phyloP scores from a whole-genome alignment of 352 stramenopile species.

The Phytophthora aleatoria region DNA sequence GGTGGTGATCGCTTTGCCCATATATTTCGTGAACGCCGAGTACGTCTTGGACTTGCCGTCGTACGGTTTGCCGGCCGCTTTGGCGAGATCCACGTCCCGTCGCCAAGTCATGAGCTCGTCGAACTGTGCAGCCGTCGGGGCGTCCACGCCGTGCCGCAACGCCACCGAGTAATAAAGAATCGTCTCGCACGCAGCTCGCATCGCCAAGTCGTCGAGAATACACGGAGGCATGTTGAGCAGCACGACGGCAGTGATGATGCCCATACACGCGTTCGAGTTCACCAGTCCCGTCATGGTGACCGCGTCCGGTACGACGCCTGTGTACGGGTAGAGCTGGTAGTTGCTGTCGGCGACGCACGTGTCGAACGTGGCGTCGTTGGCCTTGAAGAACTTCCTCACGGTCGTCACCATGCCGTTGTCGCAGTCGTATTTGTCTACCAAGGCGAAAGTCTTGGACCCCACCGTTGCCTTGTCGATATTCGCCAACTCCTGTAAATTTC shows the following conservation, averaged over 20 bases:
- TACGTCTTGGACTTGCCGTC: conserved; percentile 56
- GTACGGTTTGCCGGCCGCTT: conserved; percentile 48
- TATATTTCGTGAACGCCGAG: conserved; percentile 49
- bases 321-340: conserved; percentile 72
- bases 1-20: conserved; percentile 36
- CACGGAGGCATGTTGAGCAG: conserved; percentile 55
- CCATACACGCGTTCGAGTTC: conserved; percentile 51
- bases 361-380: conserved; percentile 56
- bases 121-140: conserved; percentile 47
- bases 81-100: conserved; percentile 53
- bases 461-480: conserved; percentile 38
- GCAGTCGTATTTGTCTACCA: conserved; percentile 54
- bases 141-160: conserved; percentile 28
- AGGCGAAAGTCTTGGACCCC: conserved; percentile 50
- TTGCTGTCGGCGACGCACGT: conserved; percentile 48
- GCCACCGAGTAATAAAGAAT: conserved; percentile 66
- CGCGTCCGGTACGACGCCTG: conserved; percentile 47
- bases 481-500: conserved; percentile 21
- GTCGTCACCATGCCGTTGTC: conserved; percentile 38
- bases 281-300: conserved; percentile 47
- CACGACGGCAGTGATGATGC: conserved; percentile 49
- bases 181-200: conserved; percentile 65
- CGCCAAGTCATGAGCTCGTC: conserved; percentile 62
- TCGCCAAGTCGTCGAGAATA: conserved; percentile 49
- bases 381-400: conserved; percentile 49